Evolutionary conservation across 2,329 filamentous ascomycete species (phyloP).

Genomic region (Trichoderma citrinoviride): DNA sequence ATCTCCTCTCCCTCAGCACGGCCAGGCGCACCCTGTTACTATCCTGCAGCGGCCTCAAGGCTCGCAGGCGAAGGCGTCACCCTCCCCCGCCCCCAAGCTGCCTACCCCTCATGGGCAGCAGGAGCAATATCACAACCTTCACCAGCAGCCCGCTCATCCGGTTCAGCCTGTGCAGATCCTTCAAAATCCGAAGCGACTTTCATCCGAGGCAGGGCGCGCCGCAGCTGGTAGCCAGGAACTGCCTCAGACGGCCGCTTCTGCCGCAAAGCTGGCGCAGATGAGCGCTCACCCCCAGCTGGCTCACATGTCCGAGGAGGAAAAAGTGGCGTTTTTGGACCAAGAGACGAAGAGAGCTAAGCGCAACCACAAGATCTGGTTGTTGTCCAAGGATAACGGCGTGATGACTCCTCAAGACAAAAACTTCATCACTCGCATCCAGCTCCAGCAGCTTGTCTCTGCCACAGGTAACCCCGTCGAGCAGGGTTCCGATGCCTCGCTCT

Average conservation of each 20-base stretch:
- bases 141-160: slow-evolving; percentile 38
- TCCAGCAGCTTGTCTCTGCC: slow-evolving; percentile 91
- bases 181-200: slow-evolving; percentile 71
- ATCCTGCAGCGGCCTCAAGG: slow-evolving; percentile 56
- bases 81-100: slow-evolving; percentile 33
- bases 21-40: slow-evolving; percentile 50
- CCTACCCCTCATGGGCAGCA: slow-evolving; percentile 27
- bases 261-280: slow-evolving; percentile 34
- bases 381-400: slow-evolving; percentile 91
- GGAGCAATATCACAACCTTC: slow-evolving; percentile 31
- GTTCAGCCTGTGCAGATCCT: slow-evolving; percentile 70
- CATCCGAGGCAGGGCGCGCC: slow-evolving; percentile 45
- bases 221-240: slow-evolving; percentile 39
- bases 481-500: slow-evolving; percentile 74
- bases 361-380: slow-evolving; percentile 94
- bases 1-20: slow-evolving; percentile 26
- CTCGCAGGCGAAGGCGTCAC: slow-evolving; percentile 39
- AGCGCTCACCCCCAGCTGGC: slow-evolving; percentile 49
- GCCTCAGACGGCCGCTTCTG: slow-evolving; percentile 53
- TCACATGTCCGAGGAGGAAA: slow-evolving; percentile 79
- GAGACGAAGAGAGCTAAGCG: slow-evolving; percentile 94
- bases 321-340: slow-evolving; percentile 77
- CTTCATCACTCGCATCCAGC: slow-evolving; percentile 95
- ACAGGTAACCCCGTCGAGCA: slow-evolving; percentile 83
- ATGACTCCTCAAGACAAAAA: slow-evolving; percentile 99